These are phyloP conservation scores for Hortaea sp. DNA, from an alignment of 2,329 filamentous ascomycete genomes.

Conservation along the genomic window DNA sequence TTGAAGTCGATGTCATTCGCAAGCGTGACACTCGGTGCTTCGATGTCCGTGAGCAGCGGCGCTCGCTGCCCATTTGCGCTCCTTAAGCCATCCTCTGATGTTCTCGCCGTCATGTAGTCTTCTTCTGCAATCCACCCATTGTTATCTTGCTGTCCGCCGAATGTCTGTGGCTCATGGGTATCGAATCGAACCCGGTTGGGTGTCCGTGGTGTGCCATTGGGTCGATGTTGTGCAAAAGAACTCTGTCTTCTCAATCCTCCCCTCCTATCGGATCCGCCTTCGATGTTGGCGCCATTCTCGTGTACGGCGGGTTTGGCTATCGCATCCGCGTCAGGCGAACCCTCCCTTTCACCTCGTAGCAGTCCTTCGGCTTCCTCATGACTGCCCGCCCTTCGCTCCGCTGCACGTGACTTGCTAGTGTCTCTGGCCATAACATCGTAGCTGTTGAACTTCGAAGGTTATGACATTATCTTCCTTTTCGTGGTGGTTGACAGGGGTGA, in stretches of 20 bases:
- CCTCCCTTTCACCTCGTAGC: conserved; percentile 14
- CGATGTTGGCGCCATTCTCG: background rate
- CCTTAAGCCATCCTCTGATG: conserved; percentile 24
- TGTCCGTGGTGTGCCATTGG: conserved; percentile 49
- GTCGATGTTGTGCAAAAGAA: conserved; percentile 38
- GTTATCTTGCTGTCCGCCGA: conserved; percentile 9
- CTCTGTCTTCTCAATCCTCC: conserved; percentile 20
- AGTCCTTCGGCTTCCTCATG: conserved; percentile 20
- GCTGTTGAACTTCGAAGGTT: background rate
- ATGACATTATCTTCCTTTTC: no score
- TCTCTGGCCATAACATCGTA: conserved; percentile 29
- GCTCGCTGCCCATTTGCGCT: conserved; percentile 41
- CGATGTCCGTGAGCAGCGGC: conserved; percentile 71
- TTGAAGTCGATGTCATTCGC: conserved; percentile 49
- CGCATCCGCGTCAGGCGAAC: conserved; percentile 16
- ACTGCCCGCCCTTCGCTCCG: conserved; percentile 13
- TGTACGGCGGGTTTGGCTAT: conserved; percentile 8
- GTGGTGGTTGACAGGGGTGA: no score
- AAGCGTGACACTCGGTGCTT: conserved; percentile 68
- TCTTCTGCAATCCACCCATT: conserved; percentile 46
- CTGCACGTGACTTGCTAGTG: conserved; percentile 15
- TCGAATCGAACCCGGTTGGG: conserved; percentile 68
- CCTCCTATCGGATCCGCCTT: conserved; percentile 2
- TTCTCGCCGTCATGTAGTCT: conserved; percentile 45
- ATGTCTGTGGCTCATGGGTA: conserved; percentile 27